These are phyloP conservation scores for Trametes punicea DNA, from an alignment of 768 basidiomycete species.

Conservation along the genomic window DNA sequence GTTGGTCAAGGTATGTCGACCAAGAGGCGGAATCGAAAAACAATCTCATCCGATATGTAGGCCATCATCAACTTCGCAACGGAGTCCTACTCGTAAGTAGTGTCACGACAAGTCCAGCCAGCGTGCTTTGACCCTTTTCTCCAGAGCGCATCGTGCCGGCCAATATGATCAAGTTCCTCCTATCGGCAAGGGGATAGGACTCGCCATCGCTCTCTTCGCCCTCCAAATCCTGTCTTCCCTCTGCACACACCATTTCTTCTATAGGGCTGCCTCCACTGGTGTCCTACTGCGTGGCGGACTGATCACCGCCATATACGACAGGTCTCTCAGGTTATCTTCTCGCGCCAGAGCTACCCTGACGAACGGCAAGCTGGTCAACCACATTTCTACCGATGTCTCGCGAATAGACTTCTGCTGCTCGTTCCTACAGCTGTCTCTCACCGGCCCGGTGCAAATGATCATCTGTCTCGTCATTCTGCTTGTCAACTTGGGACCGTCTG, in stretches of 20 bases:
- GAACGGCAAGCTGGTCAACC: slow-evolving; percentile 89
- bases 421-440: slow-evolving; percentile 80
- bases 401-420: slow-evolving; percentile 85
- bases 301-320: slow-evolving; percentile 82
- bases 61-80: slow-evolving; percentile 70
- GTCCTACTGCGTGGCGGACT: slow-evolving; percentile 81
- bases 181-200: slow-evolving; percentile 65
- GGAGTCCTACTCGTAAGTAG: slow-evolving; percentile 48
- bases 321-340: slow-evolving; percentile 71
- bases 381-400: slow-evolving; percentile 90
- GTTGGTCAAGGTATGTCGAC: slow-evolving; percentile 61
- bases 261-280: slow-evolving; percentile 67
- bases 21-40: background rate
- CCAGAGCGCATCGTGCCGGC: slow-evolving; percentile 26
- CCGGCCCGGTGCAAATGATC: slow-evolving; percentile 70
- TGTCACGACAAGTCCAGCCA: background rate
- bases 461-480: slow-evolving; percentile 76
- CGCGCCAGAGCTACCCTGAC: slow-evolving; percentile 76
- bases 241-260: slow-evolving; percentile 81
- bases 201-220: slow-evolving; percentile 63
- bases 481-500: slow-evolving; percentile 62
- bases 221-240: slow-evolving; percentile 68
- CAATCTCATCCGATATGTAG: slow-evolving; percentile 30
- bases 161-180: slow-evolving; percentile 33
- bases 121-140: background rate